Conservation (phyloP, 306 rosid species). For the Macrotyloma uniflorum region DNA sequence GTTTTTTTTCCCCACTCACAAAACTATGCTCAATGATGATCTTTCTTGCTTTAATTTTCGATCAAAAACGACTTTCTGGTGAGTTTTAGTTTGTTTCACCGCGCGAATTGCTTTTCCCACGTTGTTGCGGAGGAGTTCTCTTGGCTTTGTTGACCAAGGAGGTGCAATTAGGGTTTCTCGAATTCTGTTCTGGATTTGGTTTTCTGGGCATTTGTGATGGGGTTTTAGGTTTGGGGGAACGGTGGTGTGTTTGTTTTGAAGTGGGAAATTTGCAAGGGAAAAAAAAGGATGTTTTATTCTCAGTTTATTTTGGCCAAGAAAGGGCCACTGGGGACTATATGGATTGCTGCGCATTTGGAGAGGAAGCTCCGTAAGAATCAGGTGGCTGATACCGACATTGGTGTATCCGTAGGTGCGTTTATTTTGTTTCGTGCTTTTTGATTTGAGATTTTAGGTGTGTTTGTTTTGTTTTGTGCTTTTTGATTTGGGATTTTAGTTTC, state of each 20-base stretch:
- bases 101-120: not conserved
- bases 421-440: not conserved
- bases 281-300: constrained; percentile 84
- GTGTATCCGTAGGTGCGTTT: constrained; percentile 93
- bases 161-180: constrained; percentile 42
- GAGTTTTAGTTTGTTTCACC: not conserved
- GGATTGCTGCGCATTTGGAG: constrained; percentile 99
- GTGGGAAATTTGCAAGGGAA: constrained; percentile 34
- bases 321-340: constrained; percentile 99
- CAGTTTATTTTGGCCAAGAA: constrained; percentile 99
- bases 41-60: not conserved
- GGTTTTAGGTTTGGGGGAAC: constrained; percentile 19
- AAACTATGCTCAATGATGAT: not conserved
- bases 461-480: not conserved
- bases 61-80: not conserved
- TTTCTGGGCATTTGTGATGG: constrained; percentile 1
- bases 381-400: constrained; percentile 99
- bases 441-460: not conserved
- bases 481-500: not conserved
- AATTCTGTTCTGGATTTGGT: not conserved
- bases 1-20: not conserved
- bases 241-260: constrained; percentile 36
- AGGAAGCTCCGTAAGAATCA: constrained; percentile 98
- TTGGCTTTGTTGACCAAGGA: not conserved
- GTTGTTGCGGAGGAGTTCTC: not conserved